phyloP scores from a whole-genome alignment of 1,284 basidiomycete species.

The Moesziomyces sp. region DNA sequence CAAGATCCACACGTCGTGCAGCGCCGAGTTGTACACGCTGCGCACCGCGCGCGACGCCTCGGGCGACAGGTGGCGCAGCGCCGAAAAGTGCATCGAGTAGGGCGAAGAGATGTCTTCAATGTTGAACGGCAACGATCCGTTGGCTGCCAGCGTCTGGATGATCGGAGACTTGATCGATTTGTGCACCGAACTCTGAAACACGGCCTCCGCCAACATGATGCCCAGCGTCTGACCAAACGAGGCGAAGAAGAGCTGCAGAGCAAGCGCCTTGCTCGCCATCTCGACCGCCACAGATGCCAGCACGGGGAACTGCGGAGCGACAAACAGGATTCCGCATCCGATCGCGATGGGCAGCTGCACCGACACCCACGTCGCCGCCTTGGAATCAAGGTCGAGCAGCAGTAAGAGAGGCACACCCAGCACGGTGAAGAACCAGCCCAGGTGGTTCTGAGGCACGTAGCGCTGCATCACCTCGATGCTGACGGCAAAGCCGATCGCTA shows the following conservation, averaged over 20 bases:
- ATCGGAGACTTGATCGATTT: slow-evolving; percentile 17
- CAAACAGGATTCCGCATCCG: slow-evolving; percentile 40
- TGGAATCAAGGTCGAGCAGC: slow-evolving; percentile 20
- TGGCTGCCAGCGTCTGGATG: slow-evolving; percentile 19
- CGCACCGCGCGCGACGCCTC: slow-evolving; percentile 15
- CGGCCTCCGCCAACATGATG: slow-evolving; percentile 44
- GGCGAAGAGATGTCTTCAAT: slow-evolving; percentile 33
- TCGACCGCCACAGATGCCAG: slow-evolving; percentile 26
- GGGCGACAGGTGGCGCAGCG: slow-evolving; percentile 7
- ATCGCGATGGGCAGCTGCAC: slow-evolving; percentile 40
- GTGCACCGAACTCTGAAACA: slow-evolving; percentile 39
- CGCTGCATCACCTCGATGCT: slow-evolving; percentile 27
- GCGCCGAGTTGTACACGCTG: slow-evolving; percentile 15
- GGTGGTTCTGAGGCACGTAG: slow-evolving; percentile 42
- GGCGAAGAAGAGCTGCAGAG: slow-evolving; percentile 31
- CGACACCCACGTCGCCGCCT: slow-evolving; percentile 17
- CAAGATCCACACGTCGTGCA: slow-evolving; percentile 29
- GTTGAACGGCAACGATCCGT: slow-evolving; percentile 30
- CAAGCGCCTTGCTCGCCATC: slow-evolving; percentile 27
- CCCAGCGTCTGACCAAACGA: slow-evolving; percentile 46
- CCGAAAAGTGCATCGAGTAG: slow-evolving; percentile 26
- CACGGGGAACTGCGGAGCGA: slow-evolving; percentile 43
- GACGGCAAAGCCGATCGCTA: slow-evolving; percentile 32
- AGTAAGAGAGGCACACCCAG: slow-evolving; percentile 29
- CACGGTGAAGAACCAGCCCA: slow-evolving; percentile 43